Evolutionary conservation across 352 stramenopile genomes (phyloP).

Genomic region (Globisporangium paroecandrum): DNA sequence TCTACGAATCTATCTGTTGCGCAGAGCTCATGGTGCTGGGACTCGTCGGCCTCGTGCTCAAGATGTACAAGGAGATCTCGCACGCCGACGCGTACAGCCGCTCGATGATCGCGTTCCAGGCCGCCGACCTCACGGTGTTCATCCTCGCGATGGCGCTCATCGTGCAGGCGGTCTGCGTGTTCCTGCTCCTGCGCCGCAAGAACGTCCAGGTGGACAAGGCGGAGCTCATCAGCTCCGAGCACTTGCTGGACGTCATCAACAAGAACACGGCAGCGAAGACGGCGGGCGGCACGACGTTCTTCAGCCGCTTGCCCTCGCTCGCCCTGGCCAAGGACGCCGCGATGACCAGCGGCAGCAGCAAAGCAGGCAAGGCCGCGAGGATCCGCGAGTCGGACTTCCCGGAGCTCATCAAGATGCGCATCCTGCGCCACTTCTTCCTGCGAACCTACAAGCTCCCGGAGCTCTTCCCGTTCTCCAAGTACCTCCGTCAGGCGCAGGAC

Average conservation of each 20-base stretch:
- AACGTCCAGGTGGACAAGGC: slow-evolving; percentile 35
- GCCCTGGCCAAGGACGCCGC: not conserved
- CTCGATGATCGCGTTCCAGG: slow-evolving; percentile 48
- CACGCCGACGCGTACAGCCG: slow-evolving; percentile 26
- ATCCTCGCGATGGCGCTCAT: slow-evolving; percentile 52
- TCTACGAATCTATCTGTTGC: not conserved
- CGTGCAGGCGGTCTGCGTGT: slow-evolving; percentile 46
- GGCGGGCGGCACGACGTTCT: not conserved
- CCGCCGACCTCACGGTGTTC: slow-evolving; percentile 55
- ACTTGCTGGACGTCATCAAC: slow-evolving; percentile 28
- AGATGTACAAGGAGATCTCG: slow-evolving; percentile 40
- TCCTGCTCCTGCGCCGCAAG: slow-evolving; percentile 35
- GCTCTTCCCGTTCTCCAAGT: slow-evolving; percentile 73
- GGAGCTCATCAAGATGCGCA: slow-evolving; percentile 28
- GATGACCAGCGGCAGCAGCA: not conserved
- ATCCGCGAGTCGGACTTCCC: slow-evolving; percentile 13
- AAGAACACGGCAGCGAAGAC: not conserved
- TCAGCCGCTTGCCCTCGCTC: slow-evolving; percentile 7
- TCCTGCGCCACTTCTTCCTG: slow-evolving; percentile 50
- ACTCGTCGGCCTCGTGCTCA: slow-evolving; percentile 51
- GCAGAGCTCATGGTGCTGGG: slow-evolving; percentile 59
- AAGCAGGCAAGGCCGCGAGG: too few species aligned
- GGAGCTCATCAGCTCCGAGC: slow-evolving; percentile 42
- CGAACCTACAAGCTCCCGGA: slow-evolving; percentile 38
- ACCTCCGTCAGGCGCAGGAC: slow-evolving; percentile 64